A percentile compares a stretch with the other conserved stretches of the same genome.
Conservation (phyloP, 108 stramenopile genomes). For the Hondaea fermentalgiana region DNA sequence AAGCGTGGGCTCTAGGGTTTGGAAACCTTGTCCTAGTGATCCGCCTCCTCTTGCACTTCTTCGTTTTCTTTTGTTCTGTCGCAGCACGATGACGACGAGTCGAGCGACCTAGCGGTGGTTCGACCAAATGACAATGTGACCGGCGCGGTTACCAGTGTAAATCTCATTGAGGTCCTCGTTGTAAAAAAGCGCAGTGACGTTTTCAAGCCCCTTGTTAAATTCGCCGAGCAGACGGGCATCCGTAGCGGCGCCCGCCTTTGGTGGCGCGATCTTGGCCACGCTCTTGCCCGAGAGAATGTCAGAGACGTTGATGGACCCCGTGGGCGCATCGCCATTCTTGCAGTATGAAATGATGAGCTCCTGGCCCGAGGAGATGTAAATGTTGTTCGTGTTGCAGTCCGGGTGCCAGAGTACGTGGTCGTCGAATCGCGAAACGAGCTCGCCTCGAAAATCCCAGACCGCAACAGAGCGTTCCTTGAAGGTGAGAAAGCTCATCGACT, state of each 20-base stretch:
- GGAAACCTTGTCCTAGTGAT: no score
- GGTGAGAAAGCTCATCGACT: conserved; percentile 4
- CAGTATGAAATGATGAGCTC: conserved; percentile 17
- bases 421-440: background rate
- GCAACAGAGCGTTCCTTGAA: background rate
- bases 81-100: no score
- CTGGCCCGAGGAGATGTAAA: conserved; percentile 1
- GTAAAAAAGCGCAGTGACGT: conserved; percentile 13
- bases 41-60: no score
- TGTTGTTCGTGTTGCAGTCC: conserved; percentile 20
- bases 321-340: background rate
- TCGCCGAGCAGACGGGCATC: background rate
- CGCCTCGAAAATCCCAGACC: conserved; percentile 5
- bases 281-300: background rate
- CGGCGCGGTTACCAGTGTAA: background rate
- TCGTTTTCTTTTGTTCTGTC: no score
- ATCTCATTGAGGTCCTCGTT: background rate
- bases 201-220: background rate
- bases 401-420: background rate
- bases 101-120: background rate
- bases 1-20: no score
- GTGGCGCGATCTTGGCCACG: background rate
- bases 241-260: background rate
- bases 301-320: background rate
- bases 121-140: background rate